Evolutionary conservation across 371 early-diverging fungal species (phyloP).

Genomic region (Mucor velutinosus): DNA sequence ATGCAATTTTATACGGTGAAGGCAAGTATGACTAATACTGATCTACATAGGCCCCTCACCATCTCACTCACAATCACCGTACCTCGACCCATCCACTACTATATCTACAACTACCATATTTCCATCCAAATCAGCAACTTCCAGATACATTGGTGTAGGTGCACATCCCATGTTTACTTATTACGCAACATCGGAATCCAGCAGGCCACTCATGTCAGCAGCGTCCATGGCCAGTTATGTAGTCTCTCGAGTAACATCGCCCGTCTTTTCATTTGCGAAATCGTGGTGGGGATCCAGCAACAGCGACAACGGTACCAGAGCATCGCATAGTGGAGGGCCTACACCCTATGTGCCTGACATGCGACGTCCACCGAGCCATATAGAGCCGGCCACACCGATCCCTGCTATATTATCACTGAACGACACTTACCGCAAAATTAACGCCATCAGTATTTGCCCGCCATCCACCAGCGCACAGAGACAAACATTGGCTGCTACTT

Average conservation of each 20-base stretch:
- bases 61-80: slow-evolving; percentile 3
- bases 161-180: slow-evolving; percentile 60
- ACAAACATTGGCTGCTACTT: slow-evolving; percentile 59
- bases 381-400: slow-evolving; percentile 61
- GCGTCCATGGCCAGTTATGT: slow-evolving; percentile 63
- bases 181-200: slow-evolving; percentile 58
- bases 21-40: not conserved
- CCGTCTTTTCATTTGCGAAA: slow-evolving; percentile 64
- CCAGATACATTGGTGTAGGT: slow-evolving; percentile 62
- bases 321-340: slow-evolving; percentile 21
- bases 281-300: slow-evolving; percentile 51
- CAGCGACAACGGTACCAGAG: not conserved
- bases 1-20: not conserved
- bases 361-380: slow-evolving; percentile 38
- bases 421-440: slow-evolving; percentile 55
- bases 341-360: slow-evolving; percentile 48
- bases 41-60: slow-evolving; percentile 4
- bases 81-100: slow-evolving; percentile 14
- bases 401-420: slow-evolving; percentile 45
- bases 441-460: slow-evolving; percentile 50
- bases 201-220: slow-evolving; percentile 57
- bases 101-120: slow-evolving; percentile 7
- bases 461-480: slow-evolving; percentile 47
- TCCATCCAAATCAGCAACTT: slow-evolving; percentile 43
- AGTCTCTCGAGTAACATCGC: slow-evolving; percentile 57